Conservation (phyloP, 2,329 filamentous ascomycete species). For the Paradendryphiella salina region DNA sequence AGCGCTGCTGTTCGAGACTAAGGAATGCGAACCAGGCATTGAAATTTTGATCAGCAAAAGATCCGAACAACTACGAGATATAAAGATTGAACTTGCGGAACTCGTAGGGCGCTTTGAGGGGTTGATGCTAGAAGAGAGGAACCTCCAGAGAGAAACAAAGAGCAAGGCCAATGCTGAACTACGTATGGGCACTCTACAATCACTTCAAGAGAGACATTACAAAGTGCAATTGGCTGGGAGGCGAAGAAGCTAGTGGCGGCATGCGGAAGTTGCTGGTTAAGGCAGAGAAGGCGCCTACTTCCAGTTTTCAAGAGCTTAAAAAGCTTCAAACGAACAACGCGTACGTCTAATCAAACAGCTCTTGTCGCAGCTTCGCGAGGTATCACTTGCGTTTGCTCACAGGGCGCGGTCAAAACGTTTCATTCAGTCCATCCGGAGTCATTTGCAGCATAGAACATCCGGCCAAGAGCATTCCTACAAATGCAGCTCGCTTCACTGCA, state of each 20-base stretch:
- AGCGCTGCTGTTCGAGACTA: slow-evolving; percentile 34
- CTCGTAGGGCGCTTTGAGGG: slow-evolving; percentile 25
- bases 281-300: slow-evolving; percentile 11
- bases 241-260: slow-evolving; percentile 17
- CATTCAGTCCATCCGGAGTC: slow-evolving; percentile 19
- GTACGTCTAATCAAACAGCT: slow-evolving; percentile 17
- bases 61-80: slow-evolving; percentile 16
- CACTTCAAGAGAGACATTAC: slow-evolving; percentile 26
- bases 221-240: slow-evolving; percentile 27
- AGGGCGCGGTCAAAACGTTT: slow-evolving; percentile 30
- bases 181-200: slow-evolving; percentile 20
- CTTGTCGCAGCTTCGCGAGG: slow-evolving; percentile 26
- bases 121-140: slow-evolving; percentile 3
- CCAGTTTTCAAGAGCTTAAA: slow-evolving; percentile 9
- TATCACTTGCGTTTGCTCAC: slow-evolving; percentile 23
- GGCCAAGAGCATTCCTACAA: neutral
- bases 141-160: neutral
- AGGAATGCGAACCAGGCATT: slow-evolving; percentile 19
- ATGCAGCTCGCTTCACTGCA: slow-evolving; percentile 29
- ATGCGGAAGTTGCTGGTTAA: slow-evolving; percentile 14
- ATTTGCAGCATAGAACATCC: slow-evolving; percentile 11
- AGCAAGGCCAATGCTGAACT: neutral
- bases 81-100: slow-evolving; percentile 16
- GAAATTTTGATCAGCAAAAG: slow-evolving; percentile 20
- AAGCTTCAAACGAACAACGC: slow-evolving; percentile 4